These are phyloP conservation scores for Macrolepiota albuminosa DNA, from an alignment of 768 basidiomycete genomes.

Conservation along the genomic window DNA sequence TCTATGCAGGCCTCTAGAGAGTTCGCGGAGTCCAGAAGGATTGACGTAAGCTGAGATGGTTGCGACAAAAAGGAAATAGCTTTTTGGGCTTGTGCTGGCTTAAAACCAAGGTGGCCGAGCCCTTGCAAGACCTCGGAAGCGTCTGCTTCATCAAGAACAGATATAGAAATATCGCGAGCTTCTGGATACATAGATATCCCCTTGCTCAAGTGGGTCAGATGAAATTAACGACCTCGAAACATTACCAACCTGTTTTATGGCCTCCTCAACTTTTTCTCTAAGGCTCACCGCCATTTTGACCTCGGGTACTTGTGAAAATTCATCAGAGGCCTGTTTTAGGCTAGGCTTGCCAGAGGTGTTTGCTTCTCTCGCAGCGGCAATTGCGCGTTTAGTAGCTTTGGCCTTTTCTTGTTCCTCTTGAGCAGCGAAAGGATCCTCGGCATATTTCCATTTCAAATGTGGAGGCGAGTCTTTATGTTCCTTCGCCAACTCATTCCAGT, in stretches of 20 bases:
- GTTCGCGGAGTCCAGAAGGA: slow-evolving; percentile 52
- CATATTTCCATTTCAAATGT: slow-evolving; percentile 83
- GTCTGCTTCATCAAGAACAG: slow-evolving; percentile 38
- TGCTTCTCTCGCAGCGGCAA: slow-evolving; percentile 14
- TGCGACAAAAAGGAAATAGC: slow-evolving; percentile 52
- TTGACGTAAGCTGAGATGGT: slow-evolving; percentile 54
- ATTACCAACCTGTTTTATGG: slow-evolving; percentile 62
- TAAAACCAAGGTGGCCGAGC: slow-evolving; percentile 67
- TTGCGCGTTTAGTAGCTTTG: slow-evolving; percentile 45
- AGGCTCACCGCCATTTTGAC: slow-evolving; percentile 78
- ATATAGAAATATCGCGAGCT: slow-evolving; percentile 27
- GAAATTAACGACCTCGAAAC: slow-evolving; percentile 5
- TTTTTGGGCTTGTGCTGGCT: slow-evolving; percentile 42
- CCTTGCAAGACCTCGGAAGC: slow-evolving; percentile 42
- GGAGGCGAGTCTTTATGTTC: slow-evolving; percentile 66
- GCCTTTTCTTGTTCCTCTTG: slow-evolving; percentile 64
- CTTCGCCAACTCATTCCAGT: slow-evolving; percentile 72
- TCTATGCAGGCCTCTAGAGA: slow-evolving; percentile 79
- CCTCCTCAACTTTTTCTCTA: slow-evolving; percentile 76
- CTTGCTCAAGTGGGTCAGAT: slow-evolving; percentile 24
- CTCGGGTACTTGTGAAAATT: slow-evolving; percentile 55
- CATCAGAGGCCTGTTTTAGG: slow-evolving; percentile 21
- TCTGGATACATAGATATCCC: slow-evolving; percentile 50
- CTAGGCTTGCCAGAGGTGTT: slow-evolving; percentile 16
- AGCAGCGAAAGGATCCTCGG: slow-evolving; percentile 82